These are phyloP conservation scores for Lactarius akahatsu DNA, from an alignment of 768 basidiomycete species.

Conservation along the genomic window DNA sequence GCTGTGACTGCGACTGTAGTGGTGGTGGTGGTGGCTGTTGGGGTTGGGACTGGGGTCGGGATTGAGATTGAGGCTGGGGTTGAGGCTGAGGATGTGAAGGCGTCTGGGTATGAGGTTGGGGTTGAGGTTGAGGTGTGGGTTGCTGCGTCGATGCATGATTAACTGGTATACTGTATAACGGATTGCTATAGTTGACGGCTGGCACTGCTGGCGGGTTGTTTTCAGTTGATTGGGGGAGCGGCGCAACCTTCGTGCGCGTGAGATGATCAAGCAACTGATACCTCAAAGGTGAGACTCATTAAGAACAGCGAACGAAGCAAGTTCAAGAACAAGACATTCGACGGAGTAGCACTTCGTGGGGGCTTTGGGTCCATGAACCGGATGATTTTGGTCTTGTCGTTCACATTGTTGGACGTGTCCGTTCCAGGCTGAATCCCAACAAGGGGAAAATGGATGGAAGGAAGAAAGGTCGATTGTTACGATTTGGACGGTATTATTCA, in stretches of 20 bases:
- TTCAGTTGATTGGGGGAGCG: slow-evolving; percentile 5
- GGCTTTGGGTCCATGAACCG: slow-evolving; percentile 71
- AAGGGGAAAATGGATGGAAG: too few relatives aligned
- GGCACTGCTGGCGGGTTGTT: background rate
- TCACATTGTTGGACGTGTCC: slow-evolving; percentile 38
- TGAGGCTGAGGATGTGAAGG: slow-evolving; percentile 12
- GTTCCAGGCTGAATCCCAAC: too few relatives aligned
- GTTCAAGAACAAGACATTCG: slow-evolving; percentile 37
- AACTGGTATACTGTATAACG: slow-evolving; percentile 12
- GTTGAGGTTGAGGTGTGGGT: slow-evolving; percentile 15
- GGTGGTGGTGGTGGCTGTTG: slow-evolving; percentile 10
- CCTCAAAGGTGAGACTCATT: slow-evolving; percentile 1
- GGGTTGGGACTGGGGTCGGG: slow-evolving; percentile 1
- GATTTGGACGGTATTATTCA: too few relatives aligned
- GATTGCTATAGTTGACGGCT: slow-evolving; percentile 6
- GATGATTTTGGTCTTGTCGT: slow-evolving; percentile 69
- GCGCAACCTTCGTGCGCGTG: background rate
- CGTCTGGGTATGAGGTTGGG: slow-evolving; percentile 10
- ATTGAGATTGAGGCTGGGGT: background rate
- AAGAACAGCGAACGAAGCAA: background rate
- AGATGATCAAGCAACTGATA: slow-evolving; percentile 27
- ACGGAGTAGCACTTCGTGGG: slow-evolving; percentile 48
- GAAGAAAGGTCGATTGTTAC: too few relatives aligned
- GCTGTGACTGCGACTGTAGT: slow-evolving; percentile 12
- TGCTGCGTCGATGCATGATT: slow-evolving; percentile 1